These are phyloP conservation scores for Pinus tabuliformis DNA, from an alignment of 75 land plant genomes.

Conservation along the genomic window DNA sequence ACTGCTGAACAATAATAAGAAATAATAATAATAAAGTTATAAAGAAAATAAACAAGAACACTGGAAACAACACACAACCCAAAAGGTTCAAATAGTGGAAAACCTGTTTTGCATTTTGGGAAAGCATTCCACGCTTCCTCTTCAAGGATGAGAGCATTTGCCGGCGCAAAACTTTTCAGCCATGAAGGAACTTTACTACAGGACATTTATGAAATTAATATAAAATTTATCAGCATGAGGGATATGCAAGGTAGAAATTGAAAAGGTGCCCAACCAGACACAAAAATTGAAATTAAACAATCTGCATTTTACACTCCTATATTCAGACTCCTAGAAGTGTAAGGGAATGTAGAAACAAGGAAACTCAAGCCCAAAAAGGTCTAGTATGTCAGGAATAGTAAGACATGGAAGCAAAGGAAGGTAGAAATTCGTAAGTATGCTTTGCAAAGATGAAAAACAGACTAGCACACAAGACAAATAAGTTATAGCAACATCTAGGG, in stretches of 20 bases:
- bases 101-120: slow-evolving; percentile 80
- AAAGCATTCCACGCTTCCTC: slow-evolving; percentile 85
- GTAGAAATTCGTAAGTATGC: too few species aligned
- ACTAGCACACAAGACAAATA: too few species aligned
- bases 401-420: too few species aligned
- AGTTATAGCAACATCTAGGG: too few species aligned
- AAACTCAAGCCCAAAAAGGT: too few species aligned
- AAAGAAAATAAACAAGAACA: not conserved
- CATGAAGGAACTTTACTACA: slow-evolving; percentile 76
- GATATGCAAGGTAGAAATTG: not conserved
- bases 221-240: not conserved
- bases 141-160: slow-evolving; percentile 52
- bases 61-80: slow-evolving; percentile 5
- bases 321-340: too few species aligned
- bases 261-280: not conserved
- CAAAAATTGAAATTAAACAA: too few species aligned
- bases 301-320: too few species aligned
- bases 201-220: not conserved
- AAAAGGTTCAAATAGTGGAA: slow-evolving; percentile 20
- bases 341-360: too few species aligned
- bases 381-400: too few species aligned
- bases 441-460: too few species aligned
- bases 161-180: slow-evolving; percentile 60
- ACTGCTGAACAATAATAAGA: not conserved
- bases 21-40: not conserved